These are phyloP conservation scores for Scutellaria baicalensis DNA, from an alignment of 257 asterid genomes.

Conservation along the genomic window DNA sequence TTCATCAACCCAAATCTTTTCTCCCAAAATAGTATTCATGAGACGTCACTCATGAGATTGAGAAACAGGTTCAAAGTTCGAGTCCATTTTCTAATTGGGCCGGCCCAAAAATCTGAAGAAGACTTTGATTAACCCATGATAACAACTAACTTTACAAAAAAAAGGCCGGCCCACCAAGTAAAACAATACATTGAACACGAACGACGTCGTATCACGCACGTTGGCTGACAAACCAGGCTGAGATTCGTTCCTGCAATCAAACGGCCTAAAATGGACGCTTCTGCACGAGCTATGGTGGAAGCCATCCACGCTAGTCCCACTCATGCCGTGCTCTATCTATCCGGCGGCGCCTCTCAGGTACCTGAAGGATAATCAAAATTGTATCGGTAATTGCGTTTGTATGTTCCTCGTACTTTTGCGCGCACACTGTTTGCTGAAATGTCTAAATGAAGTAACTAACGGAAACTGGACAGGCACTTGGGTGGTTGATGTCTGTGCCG, in stretches of 20 bases:
- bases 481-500: slow-evolving; percentile 89
- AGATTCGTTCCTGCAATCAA: not conserved
- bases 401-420: not conserved
- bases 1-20: too few relatives aligned
- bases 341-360: slow-evolving; percentile 99
- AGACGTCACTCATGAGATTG: too few relatives aligned
- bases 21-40: too few relatives aligned
- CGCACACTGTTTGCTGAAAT: slow-evolving; percentile 25
- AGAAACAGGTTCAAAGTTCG: not conserved
- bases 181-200: not conserved
- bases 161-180: not conserved
- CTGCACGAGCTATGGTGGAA: slow-evolving; percentile 63
- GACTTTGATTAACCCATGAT: too few relatives aligned
- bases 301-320: slow-evolving; percentile 68
- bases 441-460: slow-evolving; percentile 4
- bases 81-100: not conserved
- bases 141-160: too few relatives aligned
- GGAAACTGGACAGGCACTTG: slow-evolving; percentile 55
- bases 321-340: slow-evolving; percentile 70
- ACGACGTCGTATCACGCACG: slow-evolving; percentile 9
- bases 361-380: not conserved
- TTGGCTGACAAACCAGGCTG: not conserved
- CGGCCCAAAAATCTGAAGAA: not conserved
- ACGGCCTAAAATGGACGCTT: slow-evolving; percentile 42
- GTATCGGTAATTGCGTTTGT: not conserved